Base-by-base conservation (phyloP, 148 eudicot species). In the Fagopyrum homotropicum region DNA sequence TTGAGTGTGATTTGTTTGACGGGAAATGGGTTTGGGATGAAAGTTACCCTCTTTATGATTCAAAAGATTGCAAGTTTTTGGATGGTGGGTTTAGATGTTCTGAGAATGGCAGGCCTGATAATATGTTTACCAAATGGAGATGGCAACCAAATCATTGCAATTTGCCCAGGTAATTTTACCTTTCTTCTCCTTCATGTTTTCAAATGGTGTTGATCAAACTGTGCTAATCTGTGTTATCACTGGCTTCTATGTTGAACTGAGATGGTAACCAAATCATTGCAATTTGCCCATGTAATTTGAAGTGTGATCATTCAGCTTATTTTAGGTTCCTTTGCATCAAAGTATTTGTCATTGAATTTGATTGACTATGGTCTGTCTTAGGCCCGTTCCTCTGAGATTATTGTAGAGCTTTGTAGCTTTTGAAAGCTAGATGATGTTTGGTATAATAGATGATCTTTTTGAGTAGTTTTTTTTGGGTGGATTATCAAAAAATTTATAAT, bases 1-100 rank as follows among this genome's bases (percentile, higher is more conserved):
- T 72, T 73, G 83, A 72, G 44, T 94, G 98, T 88, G 92, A 95
- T 77, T 80, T 87, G 69, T 95, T 89, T 80, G 88, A 84, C 47
- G 98, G 98, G 73, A 90, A 89, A 79, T 95, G 98, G 98, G 86
- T 92, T 43, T 95, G 93, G 96, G 98, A 95, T 84, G 93, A 95
- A 47, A 86, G 63, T 3, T 92, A 95, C 79, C 98, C 98, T 16
- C 78, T 92, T 79, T 95, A 95, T 82, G 82, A 87, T 60, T 87
- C 96, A 1, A 89, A 56, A 72, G 88, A 90, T 80, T 95, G 98
- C 75, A 76, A 72, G 51, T 92, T 95, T 74, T 19, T 89, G 75
- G 98, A 95, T 90, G 87, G 81, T 1, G 98, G 97, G 5, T 95
- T 95, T 77, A 88, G 89, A 79, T 95, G 98, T 73, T 80, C 84